Evolutionary conservation across 1,284 basidiomycete species (phyloP), one percentile per base, ranked within the genome.

Genomic region (Ustilago sp.): DNA sequence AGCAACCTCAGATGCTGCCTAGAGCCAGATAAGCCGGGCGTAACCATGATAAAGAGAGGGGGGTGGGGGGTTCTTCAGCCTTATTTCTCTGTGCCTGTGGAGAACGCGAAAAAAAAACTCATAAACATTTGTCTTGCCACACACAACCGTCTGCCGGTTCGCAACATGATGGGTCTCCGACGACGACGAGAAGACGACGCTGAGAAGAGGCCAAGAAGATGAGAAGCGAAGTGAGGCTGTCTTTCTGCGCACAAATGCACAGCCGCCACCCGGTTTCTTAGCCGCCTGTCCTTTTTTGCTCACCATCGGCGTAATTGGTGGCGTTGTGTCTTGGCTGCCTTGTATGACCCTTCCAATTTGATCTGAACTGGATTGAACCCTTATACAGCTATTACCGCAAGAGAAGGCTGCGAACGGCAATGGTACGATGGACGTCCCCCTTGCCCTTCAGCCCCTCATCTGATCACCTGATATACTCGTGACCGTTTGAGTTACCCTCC

Each of bases 151-250:
- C 39, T 36, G 7, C 32, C 8, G 15, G 2, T 23, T 54, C 34
- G 62, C 23, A 28, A 28, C 23, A 63, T 43, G 47, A 38, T 63
- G 61, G 61, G 19, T 48, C 31, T 48, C 45, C 48, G 48, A 50
- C 48, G 28, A 50, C 48, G 28, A 7, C 8, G 31, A 39, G 38
- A 39, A 39, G 38, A 39, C 9, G 11, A 39, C 9, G 38, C 38
- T 28, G 23, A 28, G 23, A 28, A 28, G 23, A 28, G 23, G 23
- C 43, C 43, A 45, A 45, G 43, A 45, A 19, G 19, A 7, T 7
- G n/a, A 45, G 11, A 45, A 19, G 7, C 43, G 43, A n/a, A 19
- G n/a, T 7, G n/a, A n/a, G 19, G 11, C 19, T 19, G 17, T 45
- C 43, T 17, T 41, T 41, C 13, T 19, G 45, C 19, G 8, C 41